These are phyloP conservation scores for Penicillium waksmanii DNA, from an alignment of 495 filamentous ascomycete genomes.

Conservation along the genomic window DNA sequence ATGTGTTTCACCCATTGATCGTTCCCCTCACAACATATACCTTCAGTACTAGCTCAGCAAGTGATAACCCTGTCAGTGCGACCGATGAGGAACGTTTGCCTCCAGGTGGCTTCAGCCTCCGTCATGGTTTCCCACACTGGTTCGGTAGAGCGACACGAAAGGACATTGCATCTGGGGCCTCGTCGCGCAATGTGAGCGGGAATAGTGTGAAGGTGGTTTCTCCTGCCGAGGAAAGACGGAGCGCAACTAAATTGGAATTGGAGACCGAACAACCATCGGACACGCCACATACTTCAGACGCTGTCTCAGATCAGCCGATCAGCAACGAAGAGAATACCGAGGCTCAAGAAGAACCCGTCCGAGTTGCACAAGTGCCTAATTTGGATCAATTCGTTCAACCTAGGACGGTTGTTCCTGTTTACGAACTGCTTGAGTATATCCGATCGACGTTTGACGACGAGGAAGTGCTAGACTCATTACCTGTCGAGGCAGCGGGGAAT, in stretches of 20 bases:
- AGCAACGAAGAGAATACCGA: conserved; percentile 12
- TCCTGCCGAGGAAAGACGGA: neutral
- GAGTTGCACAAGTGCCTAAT: conserved; percentile 22
- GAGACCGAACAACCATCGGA: conserved; percentile 4
- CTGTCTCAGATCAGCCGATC: neutral
- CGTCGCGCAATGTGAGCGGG: conserved; percentile 45
- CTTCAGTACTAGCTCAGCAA: conserved; percentile 74
- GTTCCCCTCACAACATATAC: conserved; percentile 89
- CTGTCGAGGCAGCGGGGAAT: conserved; percentile 81
- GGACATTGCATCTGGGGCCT: conserved; percentile 31
- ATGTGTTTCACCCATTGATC: conserved; percentile 93
- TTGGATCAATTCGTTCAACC: conserved; percentile 24
- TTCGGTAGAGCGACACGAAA: conserved; percentile 59
- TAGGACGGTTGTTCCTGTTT: conserved; percentile 37
- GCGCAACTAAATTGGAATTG: neutral
- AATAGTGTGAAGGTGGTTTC: conserved; percentile 12
- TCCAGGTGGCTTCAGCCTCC: conserved; percentile 83
- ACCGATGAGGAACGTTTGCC: conserved; percentile 80
- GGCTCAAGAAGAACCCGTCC: conserved; percentile 9
- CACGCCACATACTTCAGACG: neutral
- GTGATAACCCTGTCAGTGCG: conserved; percentile 72
- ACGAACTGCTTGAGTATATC: conserved; percentile 72
- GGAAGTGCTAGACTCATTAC: conserved; percentile 73
- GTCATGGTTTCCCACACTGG: conserved; percentile 90
- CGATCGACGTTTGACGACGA: conserved; percentile 79